Conservation (phyloP, 192 early-diverging fungal species). For the Kappamyces sp. region DNA sequence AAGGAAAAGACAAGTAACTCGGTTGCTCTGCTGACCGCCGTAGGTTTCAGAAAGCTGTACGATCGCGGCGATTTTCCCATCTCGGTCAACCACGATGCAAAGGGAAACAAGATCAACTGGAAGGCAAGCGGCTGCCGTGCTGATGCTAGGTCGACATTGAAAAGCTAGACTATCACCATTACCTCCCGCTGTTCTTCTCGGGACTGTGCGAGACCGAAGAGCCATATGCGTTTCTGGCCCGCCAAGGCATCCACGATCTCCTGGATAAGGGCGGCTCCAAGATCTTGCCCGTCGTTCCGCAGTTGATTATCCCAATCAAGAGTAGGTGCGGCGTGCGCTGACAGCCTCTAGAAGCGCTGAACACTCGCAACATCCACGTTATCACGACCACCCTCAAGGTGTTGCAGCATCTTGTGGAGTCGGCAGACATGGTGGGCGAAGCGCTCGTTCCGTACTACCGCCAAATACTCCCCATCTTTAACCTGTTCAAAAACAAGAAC, state of each 20-base stretch:
- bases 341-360: slow-evolving; percentile 45
- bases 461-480: slow-evolving; percentile 58
- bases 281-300: slow-evolving; percentile 57
- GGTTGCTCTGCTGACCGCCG: slow-evolving; percentile 1
- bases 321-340: slow-evolving; percentile 23
- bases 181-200: slow-evolving; percentile 59
- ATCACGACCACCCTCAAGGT: slow-evolving; percentile 58
- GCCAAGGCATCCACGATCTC: slow-evolving; percentile 59
- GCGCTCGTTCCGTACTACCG: slow-evolving; percentile 60
- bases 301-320: slow-evolving; percentile 61
- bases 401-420: slow-evolving; percentile 57
- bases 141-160: slow-evolving; percentile 51
- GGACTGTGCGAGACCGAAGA: slow-evolving; percentile 60
- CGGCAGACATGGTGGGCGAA: slow-evolving; percentile 59
- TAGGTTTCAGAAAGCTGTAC: slow-evolving; percentile 54
- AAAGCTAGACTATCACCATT: slow-evolving; percentile 62
- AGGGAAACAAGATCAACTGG: slow-evolving; percentile 64
- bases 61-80: slow-evolving; percentile 60
- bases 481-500: slow-evolving; percentile 61
- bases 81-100: slow-evolving; percentile 56
- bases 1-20: slow-evolving; percentile 16
- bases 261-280: slow-evolving; percentile 57
- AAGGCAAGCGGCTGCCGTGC: slow-evolving; percentile 26
- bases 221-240: slow-evolving; percentile 55
- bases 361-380: slow-evolving; percentile 58